Base-by-base conservation (phyloP, 1,284 basidiomycete species). In the Melanopsichium pennsylvanicum region DNA sequence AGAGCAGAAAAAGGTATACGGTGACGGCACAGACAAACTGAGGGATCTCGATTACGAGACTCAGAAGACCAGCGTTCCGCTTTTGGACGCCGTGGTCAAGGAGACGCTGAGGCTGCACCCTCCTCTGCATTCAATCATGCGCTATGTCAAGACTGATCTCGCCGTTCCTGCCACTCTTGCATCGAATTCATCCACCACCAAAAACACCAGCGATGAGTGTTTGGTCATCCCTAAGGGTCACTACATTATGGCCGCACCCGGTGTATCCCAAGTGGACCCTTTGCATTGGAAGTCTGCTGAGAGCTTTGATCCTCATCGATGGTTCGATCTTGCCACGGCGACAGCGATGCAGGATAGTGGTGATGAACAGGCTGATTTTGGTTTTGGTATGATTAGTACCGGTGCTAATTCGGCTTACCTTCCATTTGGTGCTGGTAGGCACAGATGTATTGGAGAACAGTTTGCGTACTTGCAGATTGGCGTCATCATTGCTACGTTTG, bases 391-490 rank as follows among this genome's bases (percentile, higher is more conserved):
- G 58, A 80, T 84, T 55, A 74, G 70, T 16, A 82, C 78, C 87
- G 74, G 91, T 22, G 80, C 81, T 15, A 82, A 81, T 54, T 74
- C 68, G 13, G 81, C 82, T 23, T 97, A 97, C 81, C 90, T 95
- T 80, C 96, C 95, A 1, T 99, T 99, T 78, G 96, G 95, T 55
- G 94, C 95, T 38, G 95, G 77, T 15, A 41, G 79, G n/a, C 93
- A 97, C 83, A 85, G 93, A 54, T 97, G 94, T 82, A 95, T 96
- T 70, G 93, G 93, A 69, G 93, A 96, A 84, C 91, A 93, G 87
- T 98, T 97, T 78, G 96, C 96, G 13, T 95, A 97, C 81, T 83
- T 97, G 50, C 96, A 99, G 83, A 85, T 98, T 22, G 90, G 92
- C 37, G 89, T 89, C 6, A 86, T 98, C 79, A 84, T 98, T 62